Conservation (phyloP, 495 filamentous ascomycete species). For the Penicillium dipodomyicola region DNA sequence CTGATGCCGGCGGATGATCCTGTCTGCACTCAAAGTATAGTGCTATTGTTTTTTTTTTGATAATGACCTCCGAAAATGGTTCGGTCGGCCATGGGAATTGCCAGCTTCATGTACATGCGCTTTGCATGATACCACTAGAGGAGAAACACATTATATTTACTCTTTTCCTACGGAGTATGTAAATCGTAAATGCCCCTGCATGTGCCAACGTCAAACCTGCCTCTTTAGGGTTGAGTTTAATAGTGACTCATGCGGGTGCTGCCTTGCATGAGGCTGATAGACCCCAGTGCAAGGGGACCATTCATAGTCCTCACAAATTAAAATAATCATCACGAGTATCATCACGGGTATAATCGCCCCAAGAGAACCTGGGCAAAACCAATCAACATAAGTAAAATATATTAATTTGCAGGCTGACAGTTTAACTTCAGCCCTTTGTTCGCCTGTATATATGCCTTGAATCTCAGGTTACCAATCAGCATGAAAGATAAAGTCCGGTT, state of each 20-base stretch:
- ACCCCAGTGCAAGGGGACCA: conserved; percentile 2
- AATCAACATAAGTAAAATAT: not conserved
- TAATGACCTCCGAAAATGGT: conserved; percentile 10
- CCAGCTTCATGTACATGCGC: conserved; percentile 11
- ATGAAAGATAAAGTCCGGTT: not conserved
- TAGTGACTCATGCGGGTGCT: conserved; percentile 11
- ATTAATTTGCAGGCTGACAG: not conserved
- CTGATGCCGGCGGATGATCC: not conserved
- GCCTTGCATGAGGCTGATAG: conserved; percentile 13
- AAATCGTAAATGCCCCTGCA: conserved; percentile 7
- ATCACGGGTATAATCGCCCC: not conserved
- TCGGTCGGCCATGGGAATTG: conserved; percentile 13
- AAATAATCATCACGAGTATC: not conserved
- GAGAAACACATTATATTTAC: not conserved
- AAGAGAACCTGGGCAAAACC: not conserved
- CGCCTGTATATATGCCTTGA: not conserved
- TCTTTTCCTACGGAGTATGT: not conserved
- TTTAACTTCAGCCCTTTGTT: not conserved
- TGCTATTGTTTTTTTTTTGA: conserved; percentile 5
- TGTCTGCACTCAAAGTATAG: conserved; percentile 12
- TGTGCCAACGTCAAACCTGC: not conserved
- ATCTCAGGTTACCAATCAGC: not conserved
- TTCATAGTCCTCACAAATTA: not conserved
- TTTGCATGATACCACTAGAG: conserved; percentile 2
- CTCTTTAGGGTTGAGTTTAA: not conserved